Evolutionary conservation across 805 yeast genomes (phyloP), one percentile per base, ranked within the genome.

Genomic region (Ogataea parapolymorpha): DNA sequence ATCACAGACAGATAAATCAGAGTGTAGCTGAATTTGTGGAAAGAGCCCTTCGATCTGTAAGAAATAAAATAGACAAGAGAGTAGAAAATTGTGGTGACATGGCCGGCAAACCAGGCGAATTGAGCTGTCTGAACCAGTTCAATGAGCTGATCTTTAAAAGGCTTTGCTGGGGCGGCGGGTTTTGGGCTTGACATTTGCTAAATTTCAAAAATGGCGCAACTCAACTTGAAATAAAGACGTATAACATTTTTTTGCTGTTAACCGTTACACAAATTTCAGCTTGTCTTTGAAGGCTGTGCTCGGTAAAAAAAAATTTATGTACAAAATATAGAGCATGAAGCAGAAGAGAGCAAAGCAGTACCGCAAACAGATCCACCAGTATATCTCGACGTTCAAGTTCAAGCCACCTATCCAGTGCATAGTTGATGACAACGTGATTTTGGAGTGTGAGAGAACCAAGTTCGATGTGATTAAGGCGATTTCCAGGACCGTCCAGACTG

Each of bases 281-380:
- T 22, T 14, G 27, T 18, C 15, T 18, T 17, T 23, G 26, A 25
- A 14, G 42, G 42, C 42, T 32, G 42, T 39, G 42, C 34, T 8
- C 15, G 22, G 9, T 20, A 18, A 20, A 32, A 39, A 38, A 38
- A 39, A 39, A 39, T 33, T 33, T 39, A 26, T 32, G 33, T 15
- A 22, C n/a, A 9, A 22, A n/a, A 24, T 26, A 6, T n/a, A 20
- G 36, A 62, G 45, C 25, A 91, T 91, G 99, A 88, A 95, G 73
- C 96, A 91, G 67, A 91, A 90, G 65, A 76, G 99, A 66, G 95
- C 97, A 39, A 91, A 91, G 64, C 73, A 93, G 1, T 93, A 93
- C 65, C 81, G 91, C 62, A 91, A 91, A 71, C 96, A 87, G 62
- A 84, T 93, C 85, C 78, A 82, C 51, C 82, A 86, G 41, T 84